Conservation (phyloP, 352 stramenopile genomes). For the Chrysophaeum taylorii region DNA sequence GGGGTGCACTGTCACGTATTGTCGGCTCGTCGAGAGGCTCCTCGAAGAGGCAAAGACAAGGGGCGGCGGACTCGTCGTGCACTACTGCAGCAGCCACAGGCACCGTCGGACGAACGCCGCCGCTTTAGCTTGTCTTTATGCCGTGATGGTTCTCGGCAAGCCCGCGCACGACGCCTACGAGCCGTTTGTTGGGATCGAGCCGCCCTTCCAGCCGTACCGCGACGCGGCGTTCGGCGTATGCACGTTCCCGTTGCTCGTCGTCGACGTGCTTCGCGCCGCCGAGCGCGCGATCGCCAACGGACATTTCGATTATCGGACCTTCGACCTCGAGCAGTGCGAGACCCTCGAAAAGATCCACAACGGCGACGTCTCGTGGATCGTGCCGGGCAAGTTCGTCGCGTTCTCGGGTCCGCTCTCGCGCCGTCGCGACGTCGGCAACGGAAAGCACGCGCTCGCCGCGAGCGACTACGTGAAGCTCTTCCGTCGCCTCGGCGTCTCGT, state of each 20-base stretch:
- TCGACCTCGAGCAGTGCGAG: slow-evolving; percentile 55
- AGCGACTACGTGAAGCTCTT: slow-evolving; percentile 77
- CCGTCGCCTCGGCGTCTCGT: slow-evolving; percentile 64
- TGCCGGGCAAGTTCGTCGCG: slow-evolving; percentile 72
- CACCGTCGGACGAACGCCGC: slow-evolving; percentile 59
- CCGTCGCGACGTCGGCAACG: slow-evolving; percentile 50
- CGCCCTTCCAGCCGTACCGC: slow-evolving; percentile 50
- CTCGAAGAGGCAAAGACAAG: slow-evolving; percentile 40
- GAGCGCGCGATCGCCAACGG: slow-evolving; percentile 15
- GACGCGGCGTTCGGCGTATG: slow-evolving; percentile 26
- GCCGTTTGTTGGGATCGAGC: slow-evolving; percentile 52
- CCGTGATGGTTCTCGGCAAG: slow-evolving; percentile 30
- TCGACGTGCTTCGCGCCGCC: slow-evolving; percentile 44
- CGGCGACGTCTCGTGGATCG: slow-evolving; percentile 70
- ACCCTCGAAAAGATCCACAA: slow-evolving; percentile 56
- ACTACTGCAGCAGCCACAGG: slow-evolving; percentile 57
- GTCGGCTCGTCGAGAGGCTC: slow-evolving; percentile 55
- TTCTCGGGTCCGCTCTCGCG: slow-evolving; percentile 68
- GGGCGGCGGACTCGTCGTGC: slow-evolving; percentile 47
- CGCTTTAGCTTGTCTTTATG: slow-evolving; percentile 59
- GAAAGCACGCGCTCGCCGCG: slow-evolving; percentile 60
- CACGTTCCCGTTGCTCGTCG: slow-evolving; percentile 50
- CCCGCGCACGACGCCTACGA: slow-evolving; percentile 53
- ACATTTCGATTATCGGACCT: slow-evolving; percentile 40
- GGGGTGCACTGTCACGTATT: slow-evolving; percentile 43